Percentiles rank a stretch among this genome's conserved stretches.
These are phyloP conservation scores for Oxytropis ochrocephala DNA, from an alignment of 306 rosid species.

Conservation along the genomic window DNA sequence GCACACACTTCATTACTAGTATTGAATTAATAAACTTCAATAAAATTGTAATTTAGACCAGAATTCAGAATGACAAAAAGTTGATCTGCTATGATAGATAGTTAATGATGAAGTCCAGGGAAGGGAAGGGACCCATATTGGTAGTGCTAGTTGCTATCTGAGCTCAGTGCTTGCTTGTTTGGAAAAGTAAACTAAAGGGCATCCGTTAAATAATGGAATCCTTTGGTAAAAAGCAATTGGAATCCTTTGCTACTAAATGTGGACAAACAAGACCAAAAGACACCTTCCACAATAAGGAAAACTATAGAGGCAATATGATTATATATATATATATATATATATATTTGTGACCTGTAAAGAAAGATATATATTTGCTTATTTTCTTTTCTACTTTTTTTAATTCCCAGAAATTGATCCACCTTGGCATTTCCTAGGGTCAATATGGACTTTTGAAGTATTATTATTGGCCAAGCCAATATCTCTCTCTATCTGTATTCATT, in stretches of 20 bases:
- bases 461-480: background rate
- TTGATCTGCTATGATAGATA: constrained; percentile 17
- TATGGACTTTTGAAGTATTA: too few relatives aligned
- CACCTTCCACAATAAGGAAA: background rate
- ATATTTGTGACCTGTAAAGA: background rate
- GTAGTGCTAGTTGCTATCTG: constrained; percentile 13
- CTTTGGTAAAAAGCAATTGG: constrained; percentile 32
- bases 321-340: constrained; percentile 11
- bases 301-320: constrained; percentile 2
- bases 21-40: too few relatives aligned
- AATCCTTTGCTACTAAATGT: background rate
- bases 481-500: background rate
- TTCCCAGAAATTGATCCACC: background rate
- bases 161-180: constrained; percentile 13
- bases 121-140: constrained; percentile 13
- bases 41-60: too few relatives aligned
- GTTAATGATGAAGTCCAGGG: constrained; percentile 18
- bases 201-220: constrained; percentile 18
- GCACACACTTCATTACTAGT: background rate
- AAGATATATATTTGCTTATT: too few relatives aligned
- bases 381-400: background rate
- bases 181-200: constrained; percentile 16
- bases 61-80: background rate
- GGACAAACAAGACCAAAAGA: background rate
- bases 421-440: background rate